Evolutionary conservation across 2,329 filamentous ascomycete genomes (phyloP).

Genomic region (Cryphonectria carpinicola): DNA sequence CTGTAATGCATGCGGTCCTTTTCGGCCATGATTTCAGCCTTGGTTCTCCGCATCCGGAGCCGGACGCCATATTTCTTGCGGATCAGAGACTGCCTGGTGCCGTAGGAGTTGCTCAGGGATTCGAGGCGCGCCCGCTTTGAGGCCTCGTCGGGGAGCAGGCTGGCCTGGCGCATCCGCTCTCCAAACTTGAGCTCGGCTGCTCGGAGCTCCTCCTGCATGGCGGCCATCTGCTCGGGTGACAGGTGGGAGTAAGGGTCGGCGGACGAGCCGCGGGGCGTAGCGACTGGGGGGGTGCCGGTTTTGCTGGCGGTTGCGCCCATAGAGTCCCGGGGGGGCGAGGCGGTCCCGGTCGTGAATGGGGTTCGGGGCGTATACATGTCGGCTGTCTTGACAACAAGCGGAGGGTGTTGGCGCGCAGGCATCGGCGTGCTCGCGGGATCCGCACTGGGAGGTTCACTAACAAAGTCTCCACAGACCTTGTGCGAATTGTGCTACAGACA

Average conservation of each 20-base stretch:
- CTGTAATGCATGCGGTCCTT: constrained; percentile 43
- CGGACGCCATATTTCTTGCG: constrained; percentile 62
- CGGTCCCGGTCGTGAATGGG: neutral
- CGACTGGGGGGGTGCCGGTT: neutral
- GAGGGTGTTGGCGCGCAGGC: constrained; percentile 14
- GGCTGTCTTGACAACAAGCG: constrained; percentile 21
- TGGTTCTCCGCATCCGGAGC: constrained; percentile 53
- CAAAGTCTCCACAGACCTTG: constrained; percentile 51
- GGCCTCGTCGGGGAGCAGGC: constrained; percentile 41
- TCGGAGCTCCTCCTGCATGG: constrained; percentile 44
- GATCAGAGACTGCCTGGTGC: constrained; percentile 60
- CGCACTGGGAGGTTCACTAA: constrained; percentile 31
- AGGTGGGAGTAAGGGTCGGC: constrained; percentile 52
- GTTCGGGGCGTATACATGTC: constrained; percentile 22
- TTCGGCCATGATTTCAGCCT: constrained; percentile 50
- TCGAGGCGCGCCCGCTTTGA: constrained; percentile 41
- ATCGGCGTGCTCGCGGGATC: neutral
- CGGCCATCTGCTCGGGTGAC: constrained; percentile 35
- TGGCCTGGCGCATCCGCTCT: constrained; percentile 47
- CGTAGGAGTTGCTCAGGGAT: constrained; percentile 55
- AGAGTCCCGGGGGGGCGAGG: neutral
- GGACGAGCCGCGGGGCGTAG: constrained; percentile 11
- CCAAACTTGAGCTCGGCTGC: constrained; percentile 45
- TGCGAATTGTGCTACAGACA: constrained; percentile 43
- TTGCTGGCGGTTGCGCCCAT: neutral